Conservation (phyloP, 129 eudicot species). For the carrot (Daucus carota) region DH1_v3.0 NC_030384.2:44820001-44820500, state of each 20-base stretch:
- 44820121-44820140: too few relatives aligned
- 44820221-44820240: not conserved
- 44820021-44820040: not conserved
- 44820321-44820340: slow-evolving; percentile 17
- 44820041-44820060: not conserved
- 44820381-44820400: slow-evolving; percentile 4
- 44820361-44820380: slow-evolving; percentile 8
- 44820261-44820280: slow-evolving; percentile 50
- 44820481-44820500: not conserved
- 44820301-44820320: slow-evolving; percentile 4
- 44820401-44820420: not conserved
- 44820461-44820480: not conserved
- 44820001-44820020: too few relatives aligned
- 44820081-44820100: not conserved
- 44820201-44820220: too few relatives aligned
- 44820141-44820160: too few relatives aligned
- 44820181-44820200: too few relatives aligned
- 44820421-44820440: not conserved
- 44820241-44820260: slow-evolving; percentile 49
- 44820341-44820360: not conserved
- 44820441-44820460: not conserved
- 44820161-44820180: too few relatives aligned
- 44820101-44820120: not conserved
- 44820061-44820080: not conserved
- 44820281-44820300: slow-evolving; percentile 31